Evolutionary conservation across 306 rosid species (phyloP), one percentile per base, ranked within the genome.

Genomic region (barrel medic (Medicago truncatula)): DNA sequence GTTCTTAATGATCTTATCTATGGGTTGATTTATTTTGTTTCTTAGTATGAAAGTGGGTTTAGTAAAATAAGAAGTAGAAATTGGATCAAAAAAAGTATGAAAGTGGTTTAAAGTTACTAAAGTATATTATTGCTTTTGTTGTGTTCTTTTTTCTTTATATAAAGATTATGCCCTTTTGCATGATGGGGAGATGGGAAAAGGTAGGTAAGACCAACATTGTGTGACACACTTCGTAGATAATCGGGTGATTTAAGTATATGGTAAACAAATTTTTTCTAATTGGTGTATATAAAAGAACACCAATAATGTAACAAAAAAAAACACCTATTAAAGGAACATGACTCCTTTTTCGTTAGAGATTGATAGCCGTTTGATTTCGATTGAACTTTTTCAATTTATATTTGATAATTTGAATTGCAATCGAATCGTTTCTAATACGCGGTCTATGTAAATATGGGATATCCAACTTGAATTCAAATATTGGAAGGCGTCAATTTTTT

Each of bases 21-120:
- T 71, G 36, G 40, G 67, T 66, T 78, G 74, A 74, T 85, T 84
- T 71, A 28, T 83, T 78, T 81, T 84, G 73, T 87, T 80, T 80
- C 83, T 80, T 76, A 76, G 71, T 68, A 71, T 67, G 76, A 67
- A 50, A 65, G 54, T 52, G 84, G 77, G 71, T 71, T 58, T 54
- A 34, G 38, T 34, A 34, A 57, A 18, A 34, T 2, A 34, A 34
- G 38, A 5, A 6, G 38, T 34, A 34, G 38, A 34, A 34, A 34
- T 34, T 6, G 38, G 38, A 34, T 34, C 7, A 3, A 34, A 34
- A 34, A 34, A 34, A 34, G 38, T 34, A 34, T 34, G 38, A 34
- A 85, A 71, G 54, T 61, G 84, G 73, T 58, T 71, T 58, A 61
- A 68, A 18, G 75, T 67, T 64, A 44, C 62, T 71, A 58, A 63